phyloP scores from a whole-genome alignment of 2,329 filamentous ascomycete species.

The Fusarium irregulare region DNA sequence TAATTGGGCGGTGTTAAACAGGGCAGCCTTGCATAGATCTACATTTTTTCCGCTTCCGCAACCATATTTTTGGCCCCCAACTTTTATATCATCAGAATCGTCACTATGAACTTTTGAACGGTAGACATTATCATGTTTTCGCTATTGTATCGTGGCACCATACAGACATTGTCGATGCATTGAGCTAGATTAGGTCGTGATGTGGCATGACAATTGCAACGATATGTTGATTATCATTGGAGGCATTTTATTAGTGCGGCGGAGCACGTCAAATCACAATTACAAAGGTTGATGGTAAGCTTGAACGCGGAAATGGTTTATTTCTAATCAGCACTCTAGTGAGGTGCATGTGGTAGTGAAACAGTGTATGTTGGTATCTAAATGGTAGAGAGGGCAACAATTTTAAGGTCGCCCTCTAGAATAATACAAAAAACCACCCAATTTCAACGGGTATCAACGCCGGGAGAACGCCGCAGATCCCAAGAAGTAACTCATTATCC shows the following conservation, averaged over 20 bases:
- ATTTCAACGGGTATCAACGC: slow-evolving; percentile 24
- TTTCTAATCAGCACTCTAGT: slow-evolving; percentile 4
- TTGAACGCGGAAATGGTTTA: not conserved
- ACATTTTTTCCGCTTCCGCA: slow-evolving; percentile 63
- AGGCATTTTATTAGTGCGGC: not conserved
- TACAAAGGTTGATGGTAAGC: not conserved
- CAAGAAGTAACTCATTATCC: not conserved
- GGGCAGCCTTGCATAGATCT: slow-evolving; percentile 68
- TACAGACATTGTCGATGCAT: not conserved
- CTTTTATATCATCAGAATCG: slow-evolving; percentile 25
- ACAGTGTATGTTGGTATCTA: not conserved
- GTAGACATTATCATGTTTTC: not conserved
- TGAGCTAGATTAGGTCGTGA: slow-evolving; percentile 51
- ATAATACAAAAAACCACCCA: slow-evolving; percentile 7
- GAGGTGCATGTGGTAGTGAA: not conserved
- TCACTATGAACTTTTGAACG: slow-evolving; percentile 48
- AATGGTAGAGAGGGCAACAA: not conserved
- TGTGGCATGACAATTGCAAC: slow-evolving; percentile 66
- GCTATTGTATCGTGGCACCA: slow-evolving; percentile 57
- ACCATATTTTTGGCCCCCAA: slow-evolving; percentile 23
- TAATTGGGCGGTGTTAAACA: slow-evolving; percentile 54
- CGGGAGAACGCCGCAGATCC: slow-evolving; percentile 15
- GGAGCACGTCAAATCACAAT: not conserved
- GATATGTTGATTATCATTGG: slow-evolving; percentile 25
- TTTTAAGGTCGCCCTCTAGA: slow-evolving; percentile 1